Percentiles rank a stretch among this genome's conserved stretches.
Conservation (phyloP, 306 rosid genomes). For the Vigna radiata region DNA sequence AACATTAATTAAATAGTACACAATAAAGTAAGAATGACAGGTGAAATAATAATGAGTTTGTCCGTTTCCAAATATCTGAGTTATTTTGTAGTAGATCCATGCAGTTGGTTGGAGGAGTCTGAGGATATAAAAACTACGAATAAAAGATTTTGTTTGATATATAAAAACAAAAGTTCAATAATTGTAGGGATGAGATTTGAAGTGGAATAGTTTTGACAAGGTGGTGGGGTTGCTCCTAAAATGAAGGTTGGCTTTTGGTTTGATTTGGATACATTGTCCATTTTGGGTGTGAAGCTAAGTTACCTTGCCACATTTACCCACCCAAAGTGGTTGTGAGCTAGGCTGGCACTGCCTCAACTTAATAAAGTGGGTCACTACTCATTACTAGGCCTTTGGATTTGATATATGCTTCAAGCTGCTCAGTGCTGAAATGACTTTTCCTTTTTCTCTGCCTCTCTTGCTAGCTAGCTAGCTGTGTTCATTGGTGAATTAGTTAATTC, state of each 20-base stretch:
- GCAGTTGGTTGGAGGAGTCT: constrained; percentile 43
- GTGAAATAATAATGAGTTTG: constrained; percentile 43
- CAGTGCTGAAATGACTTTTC: constrained; percentile 12
- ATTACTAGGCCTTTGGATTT: constrained; percentile 47
- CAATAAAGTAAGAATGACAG: constrained; percentile 19
- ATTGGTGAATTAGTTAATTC: constrained; percentile 28
- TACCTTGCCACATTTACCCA: constrained; percentile 46
- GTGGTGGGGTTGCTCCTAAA: constrained; percentile 61
- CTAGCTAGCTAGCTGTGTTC: not conserved
- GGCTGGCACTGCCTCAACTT: constrained; percentile 67
- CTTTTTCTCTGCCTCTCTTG: constrained; percentile 14
- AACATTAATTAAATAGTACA: not conserved
- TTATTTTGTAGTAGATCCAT: constrained; percentile 32
- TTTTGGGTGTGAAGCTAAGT: constrained; percentile 44
- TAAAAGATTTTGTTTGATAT: constrained; percentile 46
- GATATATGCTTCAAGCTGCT: constrained; percentile 35
- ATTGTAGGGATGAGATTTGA: constrained; percentile 63
- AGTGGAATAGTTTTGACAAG: constrained; percentile 58
- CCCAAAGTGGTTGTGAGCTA: constrained; percentile 58
- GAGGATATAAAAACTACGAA: constrained; percentile 46
- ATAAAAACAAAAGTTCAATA: constrained; percentile 58
- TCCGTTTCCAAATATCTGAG: constrained; percentile 32
- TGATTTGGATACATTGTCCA: constrained; percentile 44
- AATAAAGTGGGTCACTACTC: constrained; percentile 50
- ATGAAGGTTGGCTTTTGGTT: constrained; percentile 57